Base-by-base conservation (phyloP, 179 eudicot genomes). In the Silene vulgaris region DNA sequence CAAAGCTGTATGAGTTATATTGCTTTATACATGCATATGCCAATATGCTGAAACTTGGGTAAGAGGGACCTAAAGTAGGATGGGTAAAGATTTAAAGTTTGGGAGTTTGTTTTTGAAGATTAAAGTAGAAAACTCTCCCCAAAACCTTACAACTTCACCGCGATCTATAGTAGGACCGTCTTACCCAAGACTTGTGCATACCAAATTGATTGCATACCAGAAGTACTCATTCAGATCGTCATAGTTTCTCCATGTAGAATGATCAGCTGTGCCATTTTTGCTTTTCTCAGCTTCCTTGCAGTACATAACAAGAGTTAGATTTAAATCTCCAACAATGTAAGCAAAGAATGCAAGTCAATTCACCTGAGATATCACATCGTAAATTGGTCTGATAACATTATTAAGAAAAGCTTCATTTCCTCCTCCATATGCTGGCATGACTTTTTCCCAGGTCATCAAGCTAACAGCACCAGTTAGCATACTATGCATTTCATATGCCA, bases 211-310 rank as follows among this genome's bases (percentile, higher is more conserved):
- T 70, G 40, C 85, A 74, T 75, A 95, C 99, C 99, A 95, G 84
- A 95, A 95, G 69, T 78, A 95, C 83, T 95, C 99, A 72, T 95
- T 95, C 80, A 95, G 75, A 82, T 95, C 99, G 66, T 95, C 99
- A 77, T 95, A 95, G 80, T 95, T 95, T 88, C 99, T 90, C 99
- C 99, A 95, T 37, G 82, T 83, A n/a, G 97, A 93, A 87, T 93
- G 93, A 76, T 90, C 96, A 77, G 97, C 86, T 17, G 84, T 89
- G 64, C 97, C 97, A 69, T 85, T 84, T 75, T 88, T 83, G 86
- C 87, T 92, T 83, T 92, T 90, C 85, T 79, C 76, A 76, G 91
- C 90, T 87, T 95, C 99, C 99, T 95, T 77, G 85, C 85, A 80
- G 76, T 65, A 73, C 79, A 59, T 56, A 74, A 72, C 66, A 23